phyloP scores from a whole-genome alignment of 129 eudicot genomes.

The Helianthus annuus region DNA sequence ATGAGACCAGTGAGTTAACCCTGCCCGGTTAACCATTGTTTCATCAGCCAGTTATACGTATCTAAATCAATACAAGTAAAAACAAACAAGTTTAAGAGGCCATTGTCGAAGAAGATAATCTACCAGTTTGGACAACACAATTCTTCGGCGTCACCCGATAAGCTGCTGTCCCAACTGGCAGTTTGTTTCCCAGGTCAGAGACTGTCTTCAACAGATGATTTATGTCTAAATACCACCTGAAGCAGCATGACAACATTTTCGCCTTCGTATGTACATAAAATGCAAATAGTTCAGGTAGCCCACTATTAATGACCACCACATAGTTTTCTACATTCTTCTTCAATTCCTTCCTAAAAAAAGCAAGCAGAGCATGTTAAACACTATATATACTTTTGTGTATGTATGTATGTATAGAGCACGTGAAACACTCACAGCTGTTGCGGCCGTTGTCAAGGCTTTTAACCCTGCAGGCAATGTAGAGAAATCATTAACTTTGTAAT shows the following conservation, averaged over 20 bases:
- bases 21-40: too few relatives aligned
- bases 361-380: background rate
- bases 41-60: too few relatives aligned
- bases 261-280: conserved; percentile 96
- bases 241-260: conserved; percentile 82
- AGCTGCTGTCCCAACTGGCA: conserved; percentile 73
- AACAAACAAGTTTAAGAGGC: background rate
- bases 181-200: conserved; percentile 58
- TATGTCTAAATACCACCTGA: conserved; percentile 48
- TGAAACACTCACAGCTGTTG: conserved; percentile 73
- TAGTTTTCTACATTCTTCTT: conserved; percentile 89
- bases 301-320: conserved; percentile 97
- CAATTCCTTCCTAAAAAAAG: conserved; percentile 76
- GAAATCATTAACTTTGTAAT: conserved; percentile 78
- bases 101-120: conserved; percentile 1
- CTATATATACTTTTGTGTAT: background rate
- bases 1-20: too few relatives aligned
- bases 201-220: conserved; percentile 66
- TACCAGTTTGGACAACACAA: conserved; percentile 65
- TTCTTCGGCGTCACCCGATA: conserved; percentile 71
- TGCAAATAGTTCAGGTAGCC: conserved; percentile 94
- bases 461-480: conserved; percentile 97
- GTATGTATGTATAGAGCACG: background rate
- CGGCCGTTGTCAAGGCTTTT: conserved; percentile 90
- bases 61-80: background rate